Evolutionary conservation across 2,329 filamentous ascomycete species (phyloP).

Genomic region (Ophiocordyceps sinensis): DNA sequence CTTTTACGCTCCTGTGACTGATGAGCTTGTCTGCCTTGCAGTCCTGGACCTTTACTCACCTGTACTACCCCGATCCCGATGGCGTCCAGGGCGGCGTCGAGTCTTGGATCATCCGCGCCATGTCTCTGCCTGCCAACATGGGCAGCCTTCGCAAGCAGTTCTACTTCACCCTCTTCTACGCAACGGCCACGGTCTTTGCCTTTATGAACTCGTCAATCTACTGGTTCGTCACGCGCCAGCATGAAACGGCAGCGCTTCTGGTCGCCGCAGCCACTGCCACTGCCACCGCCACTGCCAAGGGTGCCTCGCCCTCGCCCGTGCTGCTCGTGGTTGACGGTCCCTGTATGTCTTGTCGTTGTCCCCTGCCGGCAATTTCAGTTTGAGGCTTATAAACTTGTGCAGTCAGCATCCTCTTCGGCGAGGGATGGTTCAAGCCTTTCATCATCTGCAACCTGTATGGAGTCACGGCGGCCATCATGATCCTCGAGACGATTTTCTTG

Average conservation of each 20-base stretch:
- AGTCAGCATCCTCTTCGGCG: conserved; percentile 33
- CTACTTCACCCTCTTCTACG: conserved; percentile 37
- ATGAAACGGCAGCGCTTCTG: conserved; percentile 4
- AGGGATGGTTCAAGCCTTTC: conserved; percentile 32
- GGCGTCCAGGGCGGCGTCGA: conserved; percentile 20
- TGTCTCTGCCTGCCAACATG: conserved; percentile 31
- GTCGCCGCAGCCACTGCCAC: not conserved
- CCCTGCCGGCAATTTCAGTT: not conserved
- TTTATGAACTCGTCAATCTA: conserved; percentile 37
- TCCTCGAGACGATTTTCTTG: conserved; percentile 30
- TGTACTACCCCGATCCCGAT: conserved; percentile 29
- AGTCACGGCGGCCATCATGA: conserved; percentile 26
- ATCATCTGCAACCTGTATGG: conserved; percentile 30
- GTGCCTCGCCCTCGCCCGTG: not conserved
- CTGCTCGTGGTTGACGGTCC: not conserved
- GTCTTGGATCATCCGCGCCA: conserved; percentile 19
- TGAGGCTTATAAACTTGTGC: conserved; percentile 7
- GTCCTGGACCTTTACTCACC: conserved; percentile 38
- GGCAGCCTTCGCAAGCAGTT: conserved; percentile 26
- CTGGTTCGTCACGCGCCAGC: conserved; percentile 26
- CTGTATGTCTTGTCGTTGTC: not conserved
- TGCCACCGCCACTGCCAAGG: not conserved
- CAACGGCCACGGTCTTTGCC: conserved; percentile 27
- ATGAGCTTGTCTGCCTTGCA: conserved; percentile 7
- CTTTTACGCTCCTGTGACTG: not conserved